These are phyloP conservation scores for Botryosphaeria dothidea DNA, from an alignment of 2,329 filamentous ascomycete species.

Conservation along the genomic window DNA sequence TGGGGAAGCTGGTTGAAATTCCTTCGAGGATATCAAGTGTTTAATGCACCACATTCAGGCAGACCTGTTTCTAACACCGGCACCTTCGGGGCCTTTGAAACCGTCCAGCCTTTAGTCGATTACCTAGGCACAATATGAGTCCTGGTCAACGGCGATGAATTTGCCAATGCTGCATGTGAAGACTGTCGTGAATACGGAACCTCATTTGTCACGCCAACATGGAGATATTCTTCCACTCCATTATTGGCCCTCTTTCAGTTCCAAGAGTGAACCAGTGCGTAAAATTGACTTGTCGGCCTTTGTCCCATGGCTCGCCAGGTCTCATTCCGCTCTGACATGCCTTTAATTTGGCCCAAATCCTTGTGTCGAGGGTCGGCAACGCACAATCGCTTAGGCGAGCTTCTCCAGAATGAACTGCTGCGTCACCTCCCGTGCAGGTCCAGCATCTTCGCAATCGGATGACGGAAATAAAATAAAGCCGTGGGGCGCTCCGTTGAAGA, in stretches of 20 bases:
- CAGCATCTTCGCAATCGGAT: slow-evolving; percentile 36
- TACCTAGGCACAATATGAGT: slow-evolving; percentile 15
- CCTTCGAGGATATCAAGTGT: slow-evolving; percentile 17
- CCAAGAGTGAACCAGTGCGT: slow-evolving; percentile 17
- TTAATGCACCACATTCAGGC: slow-evolving; percentile 5
- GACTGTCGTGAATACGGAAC: slow-evolving; percentile 5
- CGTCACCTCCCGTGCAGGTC: slow-evolving; percentile 42
- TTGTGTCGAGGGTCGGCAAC: neutral
- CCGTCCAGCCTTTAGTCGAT: slow-evolving; percentile 5
- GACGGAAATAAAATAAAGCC: slow-evolving; percentile 50
- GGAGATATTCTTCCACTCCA: slow-evolving; percentile 9
- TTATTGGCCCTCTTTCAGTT: slow-evolving; percentile 20
- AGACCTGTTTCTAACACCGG: slow-evolving; percentile 19
- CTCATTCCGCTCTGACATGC: slow-evolving; percentile 19
- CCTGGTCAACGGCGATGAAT: slow-evolving; percentile 9
- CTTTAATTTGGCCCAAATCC: neutral
- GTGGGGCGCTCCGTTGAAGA: slow-evolving; percentile 58
- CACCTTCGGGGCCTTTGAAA: slow-evolving; percentile 16
- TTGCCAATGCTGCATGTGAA: neutral
- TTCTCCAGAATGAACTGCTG: slow-evolving; percentile 39
- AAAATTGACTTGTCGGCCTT: slow-evolving; percentile 19
- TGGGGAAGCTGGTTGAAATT: slow-evolving; percentile 20
- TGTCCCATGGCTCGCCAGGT: slow-evolving; percentile 4
- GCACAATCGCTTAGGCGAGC: slow-evolving; percentile 18
- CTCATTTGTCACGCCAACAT: slow-evolving; percentile 19